Conservation (phyloP, 768 basidiomycete genomes). For the Amanita muscaria region DNA sequence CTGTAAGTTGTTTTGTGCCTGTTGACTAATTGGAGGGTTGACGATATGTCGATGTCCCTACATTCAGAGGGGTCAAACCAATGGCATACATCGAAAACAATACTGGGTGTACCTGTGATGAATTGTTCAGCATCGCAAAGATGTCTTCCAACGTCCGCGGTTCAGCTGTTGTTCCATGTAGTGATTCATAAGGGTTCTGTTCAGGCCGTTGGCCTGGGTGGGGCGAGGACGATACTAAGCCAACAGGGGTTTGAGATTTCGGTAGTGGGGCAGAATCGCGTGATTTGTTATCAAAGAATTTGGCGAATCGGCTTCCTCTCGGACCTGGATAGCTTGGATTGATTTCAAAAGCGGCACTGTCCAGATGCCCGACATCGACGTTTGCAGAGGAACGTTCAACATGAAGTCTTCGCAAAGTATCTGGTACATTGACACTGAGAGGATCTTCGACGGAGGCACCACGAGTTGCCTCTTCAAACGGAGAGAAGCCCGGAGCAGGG, state of each 20-base stretch:
- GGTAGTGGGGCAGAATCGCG: constrained; percentile 31
- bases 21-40: constrained; percentile 22
- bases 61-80: no score
- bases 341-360: constrained; percentile 15
- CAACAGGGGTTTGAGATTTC: constrained; percentile 30
- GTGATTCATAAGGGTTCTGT: constrained; percentile 24
- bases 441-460: constrained; percentile 17
- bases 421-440: constrained; percentile 4
- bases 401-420: constrained; percentile 13
- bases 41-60: constrained; percentile 25
- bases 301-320: constrained; percentile 80
- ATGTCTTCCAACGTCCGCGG: constrained; percentile 69
- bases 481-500: constrained; percentile 36
- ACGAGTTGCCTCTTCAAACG: constrained; percentile 44
- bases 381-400: constrained; percentile 12
- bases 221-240: constrained; percentile 38
- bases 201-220: constrained; percentile 41
- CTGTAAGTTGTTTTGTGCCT: constrained; percentile 29
- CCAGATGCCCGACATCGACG: not conserved
- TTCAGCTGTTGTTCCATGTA: constrained; percentile 33
- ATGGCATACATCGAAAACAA: constrained; percentile 17
- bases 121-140: constrained; percentile 72
- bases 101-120: constrained; percentile 68
- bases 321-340: constrained; percentile 40
- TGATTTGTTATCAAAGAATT: constrained; percentile 75